Evolutionary conservation across 2,329 filamentous ascomycete species (phyloP), one percentile per base, ranked within the genome.

Genomic region (Colletotrichum sp.): DNA sequence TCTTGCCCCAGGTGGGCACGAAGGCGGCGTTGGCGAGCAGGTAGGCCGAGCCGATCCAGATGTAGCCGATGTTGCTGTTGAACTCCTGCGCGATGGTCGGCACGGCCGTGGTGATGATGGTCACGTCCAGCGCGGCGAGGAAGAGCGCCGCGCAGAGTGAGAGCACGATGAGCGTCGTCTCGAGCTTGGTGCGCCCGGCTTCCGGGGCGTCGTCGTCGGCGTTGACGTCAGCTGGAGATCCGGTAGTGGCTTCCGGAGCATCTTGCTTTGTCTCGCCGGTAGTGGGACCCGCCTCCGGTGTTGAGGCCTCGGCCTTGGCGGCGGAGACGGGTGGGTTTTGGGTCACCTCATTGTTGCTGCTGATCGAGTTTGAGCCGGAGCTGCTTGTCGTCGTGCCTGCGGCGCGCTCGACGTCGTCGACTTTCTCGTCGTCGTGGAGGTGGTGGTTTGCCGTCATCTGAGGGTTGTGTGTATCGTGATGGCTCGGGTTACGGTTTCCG

Each of bases 1-100:
- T 80, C 74, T 89, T 90, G 6, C 92, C 93, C 93, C 93, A 95
- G n/a, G 93, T 89, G 1, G 93, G 93, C 1, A 89, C 90, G 3
- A 87, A 87, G 0, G 93, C 91, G 0, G 93, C 91, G 78, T 91
- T 91, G 18, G 91, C 92, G 13, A 96, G 89, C 5, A 95, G 85
- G 81, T 93, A 96, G 0, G 93, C 90, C 33, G 89, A 91, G 1
- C 93, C 94, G 74, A 96, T 93, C 94, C 94, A 96, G 16, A 92
- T 91, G 82, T 95, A 96, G 8, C 92, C 93, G 1, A 90, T 85
- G 18, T 89, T 90, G 34, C 90, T 92, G 62, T 89, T 79, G 47
- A 95, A 88, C 33, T 93, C 86, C 4, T 82, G 80, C 4, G 88
- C 84, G 63, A 93, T 93, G 11, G 89, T 89, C 0, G 91, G 91